Evolutionary conservation across 2,329 filamentous ascomycete genomes (phyloP).

Genomic region (Xylaria sp.): DNA sequence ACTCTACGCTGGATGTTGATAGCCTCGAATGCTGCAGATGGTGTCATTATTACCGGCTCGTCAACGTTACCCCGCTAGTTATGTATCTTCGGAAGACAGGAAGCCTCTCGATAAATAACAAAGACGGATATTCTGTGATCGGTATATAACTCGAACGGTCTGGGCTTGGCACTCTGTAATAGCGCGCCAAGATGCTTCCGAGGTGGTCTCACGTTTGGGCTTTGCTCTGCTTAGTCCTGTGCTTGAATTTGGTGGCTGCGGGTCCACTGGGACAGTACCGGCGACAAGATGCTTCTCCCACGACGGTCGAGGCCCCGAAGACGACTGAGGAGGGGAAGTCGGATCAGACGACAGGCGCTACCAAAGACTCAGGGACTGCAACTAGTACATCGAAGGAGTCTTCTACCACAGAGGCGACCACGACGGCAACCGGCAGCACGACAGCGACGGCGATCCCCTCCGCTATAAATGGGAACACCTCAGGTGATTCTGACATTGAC

Average conservation of each 20-base stretch:
- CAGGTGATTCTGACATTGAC: slow-evolving; percentile 24
- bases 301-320: slow-evolving; percentile 21
- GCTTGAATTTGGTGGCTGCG: slow-evolving; percentile 42
- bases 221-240: slow-evolving; percentile 44
- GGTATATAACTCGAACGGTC: slow-evolving; percentile 4
- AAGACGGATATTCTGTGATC: slow-evolving; percentile 17
- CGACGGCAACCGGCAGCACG: slow-evolving; percentile 15
- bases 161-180: background rate
- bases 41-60: slow-evolving; percentile 1
- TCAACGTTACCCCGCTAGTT: slow-evolving; percentile 10
- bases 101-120: slow-evolving; percentile 12
- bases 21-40: slow-evolving; percentile 1
- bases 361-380: slow-evolving; percentile 13
- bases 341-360: slow-evolving; percentile 14
- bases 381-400: slow-evolving; percentile 10
- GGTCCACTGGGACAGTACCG: slow-evolving; percentile 37
- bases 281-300: slow-evolving; percentile 41
- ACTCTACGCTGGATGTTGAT: background rate
- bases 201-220: slow-evolving; percentile 41
- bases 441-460: slow-evolving; percentile 32
- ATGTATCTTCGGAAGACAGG: slow-evolving; percentile 24
- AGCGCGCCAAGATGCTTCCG: slow-evolving; percentile 38
- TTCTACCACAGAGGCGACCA: slow-evolving; percentile 15
- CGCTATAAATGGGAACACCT: slow-evolving; percentile 37
- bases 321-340: slow-evolving; percentile 19